A percentile compares a stretch with the other conserved stretches of the same genome.
These are phyloP conservation scores for Bertia moriformis DNA, from an alignment of 2,329 filamentous ascomycete genomes.

Conservation along the genomic window DNA sequence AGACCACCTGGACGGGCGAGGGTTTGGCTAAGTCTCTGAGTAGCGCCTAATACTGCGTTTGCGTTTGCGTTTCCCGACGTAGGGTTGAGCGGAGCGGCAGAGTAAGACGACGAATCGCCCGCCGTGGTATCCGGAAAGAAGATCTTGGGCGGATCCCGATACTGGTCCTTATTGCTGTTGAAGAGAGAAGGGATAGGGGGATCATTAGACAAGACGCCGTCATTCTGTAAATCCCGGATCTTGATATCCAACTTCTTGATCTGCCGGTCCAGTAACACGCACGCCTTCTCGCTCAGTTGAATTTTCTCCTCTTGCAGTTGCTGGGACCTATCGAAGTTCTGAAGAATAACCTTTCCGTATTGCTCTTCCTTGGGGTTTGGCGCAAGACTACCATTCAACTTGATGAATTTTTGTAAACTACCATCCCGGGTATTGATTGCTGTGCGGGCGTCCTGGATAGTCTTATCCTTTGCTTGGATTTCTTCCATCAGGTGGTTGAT, in stretches of 20 bases:
- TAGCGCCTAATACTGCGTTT: background rate
- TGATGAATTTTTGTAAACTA: conserved; percentile 52
- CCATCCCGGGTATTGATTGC: conserved; percentile 41
- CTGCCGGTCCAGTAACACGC: conserved; percentile 43
- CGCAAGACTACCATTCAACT: conserved; percentile 42
- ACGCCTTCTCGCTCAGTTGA: conserved; percentile 41
- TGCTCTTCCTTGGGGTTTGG: conserved; percentile 49
- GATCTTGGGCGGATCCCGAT: conserved; percentile 26
- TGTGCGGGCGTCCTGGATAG: conserved; percentile 39
- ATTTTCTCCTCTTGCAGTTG: conserved; percentile 48
- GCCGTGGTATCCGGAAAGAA: conserved; percentile 30
- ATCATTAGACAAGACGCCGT: conserved; percentile 42
- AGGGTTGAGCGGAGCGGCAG: conserved; percentile 16
- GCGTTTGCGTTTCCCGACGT: background rate
- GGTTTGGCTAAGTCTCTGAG: background rate
- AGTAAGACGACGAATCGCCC: conserved; percentile 22
- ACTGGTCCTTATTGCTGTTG: conserved; percentile 25
- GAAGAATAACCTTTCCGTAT: conserved; percentile 38
- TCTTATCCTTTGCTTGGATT: conserved; percentile 48
- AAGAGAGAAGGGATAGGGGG: conserved; percentile 44
- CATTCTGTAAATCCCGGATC: conserved; percentile 39
- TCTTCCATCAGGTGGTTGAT: conserved; percentile 53
- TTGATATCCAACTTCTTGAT: conserved; percentile 48
- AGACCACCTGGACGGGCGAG: conserved; percentile 10
- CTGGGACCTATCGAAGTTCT: conserved; percentile 41